Percentiles rank a stretch among this genome's conserved stretches.
Evolutionary conservation across 164 flowering plant species (phyloP).

Genomic region (Akebia trifoliata): DNA sequence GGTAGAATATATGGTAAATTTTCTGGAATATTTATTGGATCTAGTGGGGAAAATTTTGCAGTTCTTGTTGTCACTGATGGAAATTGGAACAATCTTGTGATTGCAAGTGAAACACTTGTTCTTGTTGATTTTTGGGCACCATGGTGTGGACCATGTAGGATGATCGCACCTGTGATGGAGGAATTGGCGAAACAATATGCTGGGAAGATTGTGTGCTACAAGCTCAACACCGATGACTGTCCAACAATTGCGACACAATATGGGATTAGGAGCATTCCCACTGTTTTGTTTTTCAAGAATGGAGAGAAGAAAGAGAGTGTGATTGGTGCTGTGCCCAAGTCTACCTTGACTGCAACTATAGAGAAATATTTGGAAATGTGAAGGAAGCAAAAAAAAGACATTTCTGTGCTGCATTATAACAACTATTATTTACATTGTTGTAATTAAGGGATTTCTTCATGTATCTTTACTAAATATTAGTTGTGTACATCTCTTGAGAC

Average conservation of each 20-base stretch:
- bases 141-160: slow-evolving; percentile 93
- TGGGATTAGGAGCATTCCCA: slow-evolving; percentile 75
- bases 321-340: slow-evolving; percentile 77
- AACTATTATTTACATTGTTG: no score
- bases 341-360: slow-evolving; percentile 48
- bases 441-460: no score
- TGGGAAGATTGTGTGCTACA: slow-evolving; percentile 58
- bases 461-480: no score
- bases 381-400: neutral
- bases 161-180: slow-evolving; percentile 67
- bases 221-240: slow-evolving; percentile 68
- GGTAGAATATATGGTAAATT: neutral
- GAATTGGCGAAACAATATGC: slow-evolving; percentile 64
- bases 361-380: slow-evolving; percentile 51
- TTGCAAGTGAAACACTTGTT: slow-evolving; percentile 41
- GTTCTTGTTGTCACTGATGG: slow-evolving; percentile 53
- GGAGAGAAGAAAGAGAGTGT: slow-evolving; percentile 82
- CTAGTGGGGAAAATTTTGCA: slow-evolving; percentile 22
- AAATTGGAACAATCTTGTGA: slow-evolving; percentile 47
- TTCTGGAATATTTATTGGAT: neutral
- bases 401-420: no score
- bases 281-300: slow-evolving; percentile 68
- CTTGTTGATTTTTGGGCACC: slow-evolving; percentile 89
- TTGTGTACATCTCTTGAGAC: no score
- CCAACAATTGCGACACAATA: slow-evolving; percentile 56